Conservation (phyloP, 2,329 filamentous ascomycete genomes). For the Sporothrix dimorphospora region DNA sequence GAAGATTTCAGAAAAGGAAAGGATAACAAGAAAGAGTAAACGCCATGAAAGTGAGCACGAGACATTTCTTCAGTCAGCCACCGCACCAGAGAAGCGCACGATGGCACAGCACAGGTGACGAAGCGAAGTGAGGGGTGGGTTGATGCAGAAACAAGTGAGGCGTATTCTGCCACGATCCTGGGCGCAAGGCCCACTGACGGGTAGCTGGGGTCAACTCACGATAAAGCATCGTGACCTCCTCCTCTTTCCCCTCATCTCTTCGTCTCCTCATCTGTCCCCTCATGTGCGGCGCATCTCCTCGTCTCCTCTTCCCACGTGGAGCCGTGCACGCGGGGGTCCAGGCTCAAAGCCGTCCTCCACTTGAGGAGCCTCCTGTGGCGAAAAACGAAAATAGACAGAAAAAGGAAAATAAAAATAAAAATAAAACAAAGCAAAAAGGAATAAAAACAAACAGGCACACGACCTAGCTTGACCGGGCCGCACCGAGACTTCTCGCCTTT, state of each 20-base stretch:
- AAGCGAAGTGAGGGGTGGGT: slow-evolving; percentile 7
- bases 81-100: not conserved
- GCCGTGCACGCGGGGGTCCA: slow-evolving; percentile 17
- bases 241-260: slow-evolving; percentile 8
- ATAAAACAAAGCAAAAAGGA: not conserved
- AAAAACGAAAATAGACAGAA: not conserved
- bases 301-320: slow-evolving; percentile 24
- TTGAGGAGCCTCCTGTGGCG: slow-evolving; percentile 15
- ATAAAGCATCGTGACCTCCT: slow-evolving; percentile 13
- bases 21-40: not conserved
- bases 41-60: not conserved
- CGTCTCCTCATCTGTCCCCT: not conserved
- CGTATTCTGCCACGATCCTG: not conserved
- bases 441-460: not conserved
- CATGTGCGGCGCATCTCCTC: slow-evolving; percentile 4
- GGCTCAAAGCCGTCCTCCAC: not conserved
- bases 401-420: not conserved
- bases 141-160: not conserved
- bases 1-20: not conserved
- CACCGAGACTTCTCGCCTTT: slow-evolving; percentile 6
- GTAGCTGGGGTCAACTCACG: not conserved
- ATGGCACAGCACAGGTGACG: slow-evolving; percentile 7
- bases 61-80: slow-evolving; percentile 6
- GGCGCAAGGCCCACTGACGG: not conserved
- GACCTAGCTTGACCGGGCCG: slow-evolving; percentile 3